Evolutionary conservation across 2,329 filamentous ascomycete species (phyloP), one percentile per base, ranked within the genome.

Genomic region (Nectriaceae sp.): DNA sequence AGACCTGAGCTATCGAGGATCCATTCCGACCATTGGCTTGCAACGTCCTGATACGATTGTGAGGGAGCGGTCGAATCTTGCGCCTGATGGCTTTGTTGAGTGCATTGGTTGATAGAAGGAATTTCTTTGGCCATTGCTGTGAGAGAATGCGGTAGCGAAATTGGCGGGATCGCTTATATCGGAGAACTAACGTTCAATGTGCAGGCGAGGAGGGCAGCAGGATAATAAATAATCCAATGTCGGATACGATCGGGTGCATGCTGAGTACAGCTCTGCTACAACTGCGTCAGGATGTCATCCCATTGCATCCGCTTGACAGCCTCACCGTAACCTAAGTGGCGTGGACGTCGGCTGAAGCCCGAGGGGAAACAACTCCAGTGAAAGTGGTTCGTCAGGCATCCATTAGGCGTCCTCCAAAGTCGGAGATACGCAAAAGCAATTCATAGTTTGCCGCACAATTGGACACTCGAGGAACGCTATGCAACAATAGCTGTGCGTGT

Each of bases 11-110:
- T 11, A 24, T 59, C 49, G 3, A 54, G 43, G 21, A 33, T 35
- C 59, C 59, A 62, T 44, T 50, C 44, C 1, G 54, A 55, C 57
- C 59, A 62, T 38, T 39, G 39, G 19, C 39, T 36, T 35, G 37
- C 29, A 6, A 38, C 19, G 15, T 16, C 46, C 42, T 20, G 42
- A 36, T 41, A 50, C 15, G 29, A 48, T 22, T n/a, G n/a, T 21
- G n/a, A 36, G 43, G 38, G 5, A n/a, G 20, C 4, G 52, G 24
- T 33, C 42, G 40, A 21, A 24, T 15, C 18, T 44, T 38, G 20
- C 49, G 35, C 40, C 41, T 20, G 20, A 55, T 15, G n/a, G n/a
- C n/a, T n/a, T n/a, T n/a, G n/a, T n/a, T n/a, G n/a, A n/a, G n/a
- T n/a, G n/a, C n/a, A n/a, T n/a, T n/a, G n/a, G n/a, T n/a, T n/a